phyloP scores from a whole-genome alignment of 2,329 filamentous ascomycete species.

The Xylariaceae sp. region DNA sequence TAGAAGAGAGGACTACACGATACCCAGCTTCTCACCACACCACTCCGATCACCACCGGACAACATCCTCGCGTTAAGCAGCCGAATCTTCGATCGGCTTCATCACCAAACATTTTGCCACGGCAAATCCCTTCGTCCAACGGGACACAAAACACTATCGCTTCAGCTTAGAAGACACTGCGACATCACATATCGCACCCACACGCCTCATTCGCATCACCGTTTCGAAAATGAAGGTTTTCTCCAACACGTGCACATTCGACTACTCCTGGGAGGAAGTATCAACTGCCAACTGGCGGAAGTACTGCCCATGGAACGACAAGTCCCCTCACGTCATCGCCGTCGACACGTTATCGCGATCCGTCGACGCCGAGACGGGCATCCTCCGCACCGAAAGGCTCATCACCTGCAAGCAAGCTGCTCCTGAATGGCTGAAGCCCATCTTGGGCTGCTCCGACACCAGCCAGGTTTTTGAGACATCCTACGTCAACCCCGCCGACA shows the following conservation, averaged over 20 bases:
- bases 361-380: slow-evolving; percentile 55
- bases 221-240: slow-evolving; percentile 76
- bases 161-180: background rate
- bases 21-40: background rate
- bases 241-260: slow-evolving; percentile 81
- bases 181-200: background rate
- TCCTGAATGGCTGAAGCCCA: slow-evolving; percentile 74
- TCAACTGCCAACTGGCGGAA: slow-evolving; percentile 98
- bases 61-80: background rate
- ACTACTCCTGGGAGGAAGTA: slow-evolving; percentile 99
- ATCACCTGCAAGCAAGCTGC: slow-evolving; percentile 63
- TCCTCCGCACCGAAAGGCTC: slow-evolving; percentile 60
- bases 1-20: background rate
- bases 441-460: slow-evolving; percentile 77
- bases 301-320: slow-evolving; percentile 98
- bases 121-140: background rate
- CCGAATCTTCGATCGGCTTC: background rate
- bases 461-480: slow-evolving; percentile 93
- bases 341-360: slow-evolving; percentile 84
- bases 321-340: slow-evolving; percentile 92
- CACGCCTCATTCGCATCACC: background rate
- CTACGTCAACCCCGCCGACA: slow-evolving; percentile 80
- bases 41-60: background rate
- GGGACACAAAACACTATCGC: background rate
- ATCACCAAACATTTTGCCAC: background rate